These are phyloP conservation scores for Ophiostoma ulmi DNA, from an alignment of 2,329 filamentous ascomycete species.

Conservation along the genomic window DNA sequence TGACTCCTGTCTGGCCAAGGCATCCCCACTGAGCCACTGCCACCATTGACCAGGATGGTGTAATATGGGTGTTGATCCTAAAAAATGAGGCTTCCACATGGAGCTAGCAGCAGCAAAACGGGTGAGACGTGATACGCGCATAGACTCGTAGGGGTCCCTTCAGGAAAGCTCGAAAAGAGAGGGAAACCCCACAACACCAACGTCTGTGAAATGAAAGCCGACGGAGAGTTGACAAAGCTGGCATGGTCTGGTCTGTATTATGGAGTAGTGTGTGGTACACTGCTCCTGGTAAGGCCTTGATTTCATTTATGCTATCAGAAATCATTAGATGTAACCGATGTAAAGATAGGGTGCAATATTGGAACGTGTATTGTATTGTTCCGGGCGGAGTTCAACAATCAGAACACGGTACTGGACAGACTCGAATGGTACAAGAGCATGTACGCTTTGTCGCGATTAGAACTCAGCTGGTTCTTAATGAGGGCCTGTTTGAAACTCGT, in stretches of 20 bases:
- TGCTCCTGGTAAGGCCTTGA: neutral
- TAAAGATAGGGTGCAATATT: neutral
- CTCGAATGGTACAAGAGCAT: neutral
- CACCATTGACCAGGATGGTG: slow-evolving; percentile 13
- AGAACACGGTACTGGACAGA: neutral
- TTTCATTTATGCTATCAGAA: neutral
- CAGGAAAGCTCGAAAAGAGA: neutral
- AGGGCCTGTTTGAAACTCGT: neutral
- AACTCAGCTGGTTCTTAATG: no score
- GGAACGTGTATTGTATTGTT: neutral
- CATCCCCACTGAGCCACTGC: neutral
- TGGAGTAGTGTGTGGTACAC: neutral
- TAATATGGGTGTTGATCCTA: slow-evolving; percentile 11
- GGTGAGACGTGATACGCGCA: slow-evolving; percentile 19
- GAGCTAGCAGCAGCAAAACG: slow-evolving; percentile 18
- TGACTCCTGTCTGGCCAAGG: neutral
- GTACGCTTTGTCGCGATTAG: neutral
- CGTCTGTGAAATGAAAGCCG: neutral
- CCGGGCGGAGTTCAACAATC: neutral
- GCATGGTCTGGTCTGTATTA: neutral
- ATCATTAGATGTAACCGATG: neutral
- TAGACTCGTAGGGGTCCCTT: slow-evolving; percentile 14
- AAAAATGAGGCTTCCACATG: slow-evolving; percentile 15
- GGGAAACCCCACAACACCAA: slow-evolving; percentile 18
- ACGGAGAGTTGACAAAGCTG: neutral